Evolutionary conservation across 305 asterid species (phyloP), one percentile per base, ranked within the genome.

Genomic region (Rubia occidens): DNA sequence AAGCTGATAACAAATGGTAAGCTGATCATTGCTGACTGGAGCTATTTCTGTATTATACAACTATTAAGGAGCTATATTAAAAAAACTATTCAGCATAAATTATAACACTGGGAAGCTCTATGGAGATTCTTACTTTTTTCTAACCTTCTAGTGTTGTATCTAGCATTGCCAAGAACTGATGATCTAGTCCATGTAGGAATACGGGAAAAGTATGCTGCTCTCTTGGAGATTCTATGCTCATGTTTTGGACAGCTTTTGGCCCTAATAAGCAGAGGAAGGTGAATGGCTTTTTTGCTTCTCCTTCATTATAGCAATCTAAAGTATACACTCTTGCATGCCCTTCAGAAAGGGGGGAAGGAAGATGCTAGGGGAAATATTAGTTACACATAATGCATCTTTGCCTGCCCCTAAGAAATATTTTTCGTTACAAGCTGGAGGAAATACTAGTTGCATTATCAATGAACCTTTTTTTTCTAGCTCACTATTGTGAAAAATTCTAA

Each of bases 201-300:
- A 71, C 80, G 69, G 77, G 82, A 79, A 78, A 87, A 75, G 70
- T 78, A 81, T 71, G 79, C 77, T 71, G 74, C 71, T 66, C 81
- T 89, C 44, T 75, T 88, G 85, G 82, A 82, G 91, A 77, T 78
- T 66, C 80, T 88, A 62, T 82, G 85, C 72, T 72, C 88, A 42
- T 80, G 88, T 67, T 70, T 81, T 70, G 56, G 80, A 72, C 90
- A 75, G 71, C 82, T 88, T 76, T 64, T 83, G 77, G 78, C 87
- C 71, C 67, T 87, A 59, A 77, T 85, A 67, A 45, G 82, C 85
- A 77, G 45, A 17, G 87, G 90, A 75, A 89, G 96, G 96, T 91
- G 82, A 24, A 73, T 40, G 51, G 55, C 5, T 32, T 78, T 56
- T 74, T 68, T 66, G n/a, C 65, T 35, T 73, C 67, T 73, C 37